Conservation (phyloP, 345 rosid genomes). For the Acer yangbiense region DNA sequence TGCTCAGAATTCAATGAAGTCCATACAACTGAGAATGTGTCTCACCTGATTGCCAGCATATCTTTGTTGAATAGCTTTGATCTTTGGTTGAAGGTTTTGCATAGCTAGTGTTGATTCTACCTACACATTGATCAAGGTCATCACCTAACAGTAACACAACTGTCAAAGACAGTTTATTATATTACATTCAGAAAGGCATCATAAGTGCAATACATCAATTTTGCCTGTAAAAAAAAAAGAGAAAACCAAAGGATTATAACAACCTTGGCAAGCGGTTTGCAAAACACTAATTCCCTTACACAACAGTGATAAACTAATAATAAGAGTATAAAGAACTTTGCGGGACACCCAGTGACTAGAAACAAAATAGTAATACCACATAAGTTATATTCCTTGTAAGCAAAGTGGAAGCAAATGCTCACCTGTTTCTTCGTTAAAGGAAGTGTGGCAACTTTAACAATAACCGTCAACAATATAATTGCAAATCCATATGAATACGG, state of each 20-base stretch:
- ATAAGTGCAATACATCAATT: not conserved
- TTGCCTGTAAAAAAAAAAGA: not conserved
- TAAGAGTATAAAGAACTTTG: not conserved
- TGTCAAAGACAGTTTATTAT: not conserved
- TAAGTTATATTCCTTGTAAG: not conserved
- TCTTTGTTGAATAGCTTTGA: slow-evolving; percentile 98
- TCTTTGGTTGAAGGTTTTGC: slow-evolving; percentile 97
- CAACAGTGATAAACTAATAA: not conserved
- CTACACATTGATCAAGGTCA: slow-evolving; percentile 37
- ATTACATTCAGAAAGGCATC: not conserved
- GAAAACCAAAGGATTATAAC: not conserved
- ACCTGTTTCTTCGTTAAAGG: slow-evolving; percentile 97
- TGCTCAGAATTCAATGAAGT: slow-evolving; percentile 10
- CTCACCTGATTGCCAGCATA: slow-evolving; percentile 93
- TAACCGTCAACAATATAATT: slow-evolving; percentile 81
- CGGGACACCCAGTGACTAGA: not conserved
- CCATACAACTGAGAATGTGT: slow-evolving; percentile 6
- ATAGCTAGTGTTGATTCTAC: slow-evolving; percentile 96
- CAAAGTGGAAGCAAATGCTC: slow-evolving; percentile 12
- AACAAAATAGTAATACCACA: not conserved
- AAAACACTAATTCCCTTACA: not conserved
- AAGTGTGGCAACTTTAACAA: slow-evolving; percentile 75
- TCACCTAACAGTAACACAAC: slow-evolving; percentile 10
- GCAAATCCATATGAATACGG: slow-evolving; percentile 95
- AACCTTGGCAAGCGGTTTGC: not conserved